Conservation (phyloP, 257 asterid species). For the Verbena officinalis region DNA sequence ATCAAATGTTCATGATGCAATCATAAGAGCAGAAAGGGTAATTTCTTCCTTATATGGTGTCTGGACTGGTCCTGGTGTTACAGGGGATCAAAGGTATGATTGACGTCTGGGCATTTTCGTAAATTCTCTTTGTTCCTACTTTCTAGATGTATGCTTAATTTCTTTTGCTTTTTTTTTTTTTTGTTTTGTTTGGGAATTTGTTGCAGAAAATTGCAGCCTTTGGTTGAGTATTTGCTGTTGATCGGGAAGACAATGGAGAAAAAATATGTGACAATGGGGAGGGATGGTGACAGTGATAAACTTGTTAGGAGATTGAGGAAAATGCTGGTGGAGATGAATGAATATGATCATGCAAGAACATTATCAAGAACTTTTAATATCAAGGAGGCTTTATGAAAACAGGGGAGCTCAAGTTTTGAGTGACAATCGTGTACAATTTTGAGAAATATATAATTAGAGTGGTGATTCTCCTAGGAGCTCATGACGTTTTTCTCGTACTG, state of each 20-base stretch:
- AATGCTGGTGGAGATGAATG: conserved; percentile 90
- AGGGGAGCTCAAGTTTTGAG: conserved; percentile 4
- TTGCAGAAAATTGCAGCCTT: conserved; percentile 68
- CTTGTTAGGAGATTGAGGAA: conserved; percentile 80
- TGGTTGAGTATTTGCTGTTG: conserved; percentile 74
- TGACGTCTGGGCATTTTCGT: conserved; percentile 3
- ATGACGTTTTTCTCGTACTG: no score
- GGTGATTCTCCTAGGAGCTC: no score
- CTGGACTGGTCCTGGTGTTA: conserved; percentile 79
- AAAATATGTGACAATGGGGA: conserved; percentile 39
- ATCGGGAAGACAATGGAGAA: conserved; percentile 68
- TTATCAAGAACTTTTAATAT: conserved; percentile 76
- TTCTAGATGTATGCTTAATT: no score
- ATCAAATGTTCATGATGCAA: conserved; percentile 76
- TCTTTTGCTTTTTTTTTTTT: no score
- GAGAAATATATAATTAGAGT: not conserved
- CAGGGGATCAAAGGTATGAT: conserved; percentile 71
- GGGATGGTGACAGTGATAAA: conserved; percentile 56
- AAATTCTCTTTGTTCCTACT: not conserved
- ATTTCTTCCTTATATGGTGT: conserved; percentile 79
- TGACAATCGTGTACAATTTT: conserved; percentile 20
- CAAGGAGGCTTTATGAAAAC: conserved; percentile 80
- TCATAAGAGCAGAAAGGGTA: conserved; percentile 74
- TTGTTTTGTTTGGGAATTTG: conserved; percentile 16
- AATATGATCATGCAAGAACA: conserved; percentile 78